phyloP scores from a whole-genome alignment of 2,329 filamentous ascomycete genomes.

The Cercospora beticola region DNA sequence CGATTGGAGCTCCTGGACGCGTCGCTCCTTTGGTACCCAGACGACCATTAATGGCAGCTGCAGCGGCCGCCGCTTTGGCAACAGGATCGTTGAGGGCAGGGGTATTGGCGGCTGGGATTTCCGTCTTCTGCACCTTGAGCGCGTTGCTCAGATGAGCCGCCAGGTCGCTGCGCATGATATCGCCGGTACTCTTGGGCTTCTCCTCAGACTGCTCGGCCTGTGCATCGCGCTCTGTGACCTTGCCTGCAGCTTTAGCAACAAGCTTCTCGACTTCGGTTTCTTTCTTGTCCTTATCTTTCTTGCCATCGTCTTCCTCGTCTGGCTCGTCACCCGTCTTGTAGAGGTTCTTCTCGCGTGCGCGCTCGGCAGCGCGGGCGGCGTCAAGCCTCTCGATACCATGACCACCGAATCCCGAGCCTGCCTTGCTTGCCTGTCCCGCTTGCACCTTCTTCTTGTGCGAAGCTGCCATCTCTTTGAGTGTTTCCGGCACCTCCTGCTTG shows the following conservation, averaged over 20 bases:
- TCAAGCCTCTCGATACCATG: conserved; percentile 91
- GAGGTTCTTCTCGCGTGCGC: conserved; percentile 80
- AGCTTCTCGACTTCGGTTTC: conserved; percentile 52
- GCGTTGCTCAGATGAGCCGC: conserved; percentile 60
- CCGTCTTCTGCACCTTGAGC: conserved; percentile 71
- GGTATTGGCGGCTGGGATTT: conserved; percentile 50
- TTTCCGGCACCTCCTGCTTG: conserved; percentile 75
- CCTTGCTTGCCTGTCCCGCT: conserved; percentile 82
- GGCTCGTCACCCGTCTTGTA: conserved; percentile 85
- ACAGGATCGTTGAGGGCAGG: conserved; percentile 30
- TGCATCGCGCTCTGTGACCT: conserved; percentile 31
- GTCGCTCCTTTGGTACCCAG: conserved; percentile 83
- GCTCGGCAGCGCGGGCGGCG: conserved; percentile 83
- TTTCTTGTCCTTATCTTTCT: conserved; percentile 52
- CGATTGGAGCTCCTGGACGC: conserved; percentile 87
- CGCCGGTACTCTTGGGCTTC: conserved; percentile 3
- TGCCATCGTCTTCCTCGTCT: conserved; percentile 75
- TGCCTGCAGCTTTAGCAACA: conserved; percentile 62
- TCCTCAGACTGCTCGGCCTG: conserved; percentile 19
- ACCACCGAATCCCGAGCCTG: conserved; percentile 83
- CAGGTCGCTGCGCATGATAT: conserved; percentile 29
- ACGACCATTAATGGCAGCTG: conserved; percentile 85
- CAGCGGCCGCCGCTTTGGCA: conserved; percentile 72
- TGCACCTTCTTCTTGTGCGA: conserved; percentile 88
- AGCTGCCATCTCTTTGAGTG: conserved; percentile 59